Evolutionary conservation across 1,139 yeast genomes (phyloP), one percentile per base, ranked within the genome.

Genomic region (Debaryomycetaceae sp.): DNA sequence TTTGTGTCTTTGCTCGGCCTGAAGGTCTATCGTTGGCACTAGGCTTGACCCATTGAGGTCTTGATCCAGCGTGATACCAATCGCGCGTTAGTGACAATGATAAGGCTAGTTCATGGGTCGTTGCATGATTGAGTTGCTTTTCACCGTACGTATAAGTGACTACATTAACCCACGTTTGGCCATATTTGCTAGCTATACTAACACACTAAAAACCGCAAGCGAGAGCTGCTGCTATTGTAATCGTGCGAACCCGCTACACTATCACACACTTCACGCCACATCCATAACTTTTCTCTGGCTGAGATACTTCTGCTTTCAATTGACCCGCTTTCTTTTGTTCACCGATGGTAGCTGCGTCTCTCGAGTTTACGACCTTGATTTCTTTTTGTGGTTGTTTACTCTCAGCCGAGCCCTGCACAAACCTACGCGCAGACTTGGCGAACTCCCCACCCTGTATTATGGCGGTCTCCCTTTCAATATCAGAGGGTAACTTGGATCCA

Each of bases 401-500:
- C 4, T 25, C 3, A 24, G 31, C 29, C 25, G n/a, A n/a, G n/a
- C n/a, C n/a, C n/a, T n/a, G n/a, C n/a, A 42, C 43, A 30, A 53
- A 45, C 40, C 58, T 61, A 21, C 41, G 28, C n/a, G 68, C 70
- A 12, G 50, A 38, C 6, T 44, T 46, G 30, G 64, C 65, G 41
- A 70, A 71, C 18, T 48, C 41, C 27, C 55, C 49, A 50, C 75
- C 77, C 46, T 71, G 77, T 27, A 39, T 39, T n/a, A 34, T 36
- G 17, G 71, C 72, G 28, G 65, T 41, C 31, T 53, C 51, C 46
- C 56, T 47, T 44, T 71, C 78, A 28, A 57, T 41, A 28, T 53
- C 58, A 31, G 58, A 38, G 16, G 73, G 66, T 37, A 50, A 55
- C 58, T 71, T 65, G 10, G 72, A 58, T 32, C 77, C 77, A 45